Base-by-base conservation (phyloP, 2,329 filamentous ascomycete genomes). In the Fusarium lyarnte region DNA sequence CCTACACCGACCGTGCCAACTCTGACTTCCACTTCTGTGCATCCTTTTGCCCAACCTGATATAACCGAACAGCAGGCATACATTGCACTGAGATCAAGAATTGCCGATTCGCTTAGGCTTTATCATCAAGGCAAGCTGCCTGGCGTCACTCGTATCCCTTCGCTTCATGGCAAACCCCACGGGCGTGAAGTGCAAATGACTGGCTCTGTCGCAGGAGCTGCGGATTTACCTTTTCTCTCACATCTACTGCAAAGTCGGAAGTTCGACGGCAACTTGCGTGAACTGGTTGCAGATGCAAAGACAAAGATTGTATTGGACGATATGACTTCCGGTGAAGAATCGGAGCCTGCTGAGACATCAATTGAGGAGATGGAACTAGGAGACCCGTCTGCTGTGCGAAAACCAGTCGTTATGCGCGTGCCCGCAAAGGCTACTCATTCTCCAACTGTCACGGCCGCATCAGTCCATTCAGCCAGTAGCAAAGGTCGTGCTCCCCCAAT, bases 151-250 rank as follows among this genome's bases (percentile, higher is more conserved):
- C 79, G 81, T 49, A 86, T 87, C 62, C 85, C 87, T 49, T 80
- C 79, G 21, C 71, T 79, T 46, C 46, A 61, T 41, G 25, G 39
- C 25, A 38, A 67, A 42, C 19, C 52, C 49, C 33, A 43, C 66
- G 42, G 46, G 23, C 35, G 46, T 45, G 63, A 71, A 54, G 60
- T 42, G 33, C 64, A 72, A 54, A 72, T 63, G 64, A 47, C 62
- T 53, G 61, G 51, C 69, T 66, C n/a, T 43, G 89, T 90, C 76
- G 82, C 86, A 60, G 85, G 85, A 55, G 89, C 90, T 16, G 79
- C 86, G 11, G 86, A 89, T 38, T 88, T 89, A 21, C 92, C 92
- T 19, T 87, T 93, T 80, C 84, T 95, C 25, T 93, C 92, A 35
- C 87, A 87, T 43, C 81, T 93, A 51, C 85, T 94, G 82, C 85